A percentile compares a stretch with the other conserved stretches of the same genome.
phyloP scores from a whole-genome alignment of 169 alveolate genomes.

The Plasmodium inui region DNA sequence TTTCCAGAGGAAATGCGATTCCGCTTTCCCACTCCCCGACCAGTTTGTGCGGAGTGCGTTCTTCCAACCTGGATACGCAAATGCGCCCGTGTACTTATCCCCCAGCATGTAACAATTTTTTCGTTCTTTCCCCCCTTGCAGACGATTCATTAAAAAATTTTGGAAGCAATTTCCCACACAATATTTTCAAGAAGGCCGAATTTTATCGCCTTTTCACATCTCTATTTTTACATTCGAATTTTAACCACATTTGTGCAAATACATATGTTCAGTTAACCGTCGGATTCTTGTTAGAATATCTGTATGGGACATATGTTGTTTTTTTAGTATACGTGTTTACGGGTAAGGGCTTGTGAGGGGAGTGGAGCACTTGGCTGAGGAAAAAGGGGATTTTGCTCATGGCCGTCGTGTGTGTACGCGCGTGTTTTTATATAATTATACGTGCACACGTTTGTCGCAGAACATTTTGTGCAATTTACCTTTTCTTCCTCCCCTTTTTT shows the following conservation, averaged over 20 bases:
- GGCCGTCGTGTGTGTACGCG: neutral
- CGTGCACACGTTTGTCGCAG: neutral
- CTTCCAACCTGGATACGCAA: neutral
- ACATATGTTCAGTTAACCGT: constrained; percentile 75
- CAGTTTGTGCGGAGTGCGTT: neutral
- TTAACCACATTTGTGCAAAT: constrained; percentile 77
- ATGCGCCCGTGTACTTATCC: neutral
- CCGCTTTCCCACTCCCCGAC: neutral
- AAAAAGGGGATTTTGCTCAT: neutral
- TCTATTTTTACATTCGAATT: constrained; percentile 71
- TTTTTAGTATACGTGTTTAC: constrained; percentile 74
- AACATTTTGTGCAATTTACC: neutral
- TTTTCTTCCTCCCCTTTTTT: constrained; percentile 16
- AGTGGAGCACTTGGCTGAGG: neutral
- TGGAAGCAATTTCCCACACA: constrained; percentile 72
- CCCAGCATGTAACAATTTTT: neutral
- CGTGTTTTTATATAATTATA: neutral
- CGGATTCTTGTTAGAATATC: constrained; percentile 73
- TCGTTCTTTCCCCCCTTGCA: neutral
- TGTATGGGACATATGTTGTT: constrained; percentile 74
- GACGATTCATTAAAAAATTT: constrained; percentile 74
- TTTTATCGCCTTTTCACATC: constrained; percentile 75
- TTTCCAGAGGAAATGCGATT: neutral
- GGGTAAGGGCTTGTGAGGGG: constrained; percentile 28
- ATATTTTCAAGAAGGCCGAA: constrained; percentile 59